Base-by-base conservation (phyloP, 2,329 filamentous ascomycete genomes). In the Leptoxyphium fumago region DNA sequence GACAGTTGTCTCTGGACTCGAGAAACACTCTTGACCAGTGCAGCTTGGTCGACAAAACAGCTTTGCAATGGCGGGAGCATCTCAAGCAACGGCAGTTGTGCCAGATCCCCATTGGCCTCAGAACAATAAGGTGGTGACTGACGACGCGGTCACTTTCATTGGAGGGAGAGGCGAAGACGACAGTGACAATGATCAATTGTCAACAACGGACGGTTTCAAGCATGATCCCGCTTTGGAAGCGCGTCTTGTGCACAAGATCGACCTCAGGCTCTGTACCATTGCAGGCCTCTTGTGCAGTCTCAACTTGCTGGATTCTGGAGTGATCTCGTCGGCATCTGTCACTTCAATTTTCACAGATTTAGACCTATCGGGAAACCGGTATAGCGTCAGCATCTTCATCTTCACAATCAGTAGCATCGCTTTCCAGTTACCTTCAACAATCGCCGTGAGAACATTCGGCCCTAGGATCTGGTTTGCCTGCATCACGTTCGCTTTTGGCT, bases 301-400 rank as follows among this genome's bases (percentile, higher is more conserved):
- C 46, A 80, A 84, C 57, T 65, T 85, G 10, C 68, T 84, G 11
- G 80, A 84, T 62, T 77, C 73, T 41, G 79, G 78, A 36, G 79
- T 84, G 51, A 78, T 84, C 45, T 79, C 75, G 1, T 78, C 74
- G 6, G 81, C 80, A 0, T 77, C 78, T 1, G 80, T 84, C 9
- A 84, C 80, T 0, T 77, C 71, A 21, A 81, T 84, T 75, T 68
- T 78, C 40, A 55, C 63, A 10, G 80, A 84, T 54, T 66, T 84
- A 38, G 70, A 72, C 13, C 65, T 84, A 10, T 70, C 75, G 9
- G 79, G 79, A 17, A 75, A 79, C 49, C 69, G 79, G 34, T 84
- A 80, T 52, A 80, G 77, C 1, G 72, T 84, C 4, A 72, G 77
- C 17, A 84, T 85, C 45, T 80, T 84, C 63, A 81, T 84, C 57